These are phyloP conservation scores for Cubamyces sp. DNA, from an alignment of 768 basidiomycete species.

Conservation along the genomic window DNA sequence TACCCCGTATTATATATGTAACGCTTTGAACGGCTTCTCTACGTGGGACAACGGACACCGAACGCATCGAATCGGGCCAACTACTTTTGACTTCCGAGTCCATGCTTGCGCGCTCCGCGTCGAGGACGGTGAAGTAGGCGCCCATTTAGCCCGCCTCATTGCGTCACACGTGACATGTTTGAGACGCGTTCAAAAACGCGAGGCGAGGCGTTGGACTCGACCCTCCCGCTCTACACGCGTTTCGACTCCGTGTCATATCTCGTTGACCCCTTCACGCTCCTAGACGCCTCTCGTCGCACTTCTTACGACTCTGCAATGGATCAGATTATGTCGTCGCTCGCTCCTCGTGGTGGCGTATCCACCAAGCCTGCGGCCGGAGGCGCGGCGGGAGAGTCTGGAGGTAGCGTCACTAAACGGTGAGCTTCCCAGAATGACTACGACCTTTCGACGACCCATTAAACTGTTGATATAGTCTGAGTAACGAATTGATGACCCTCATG, in stretches of 20 bases:
- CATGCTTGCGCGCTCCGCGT: background rate
- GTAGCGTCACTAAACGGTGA: slow-evolving; percentile 86
- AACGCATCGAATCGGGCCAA: background rate
- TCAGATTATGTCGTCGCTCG: slow-evolving; percentile 68
- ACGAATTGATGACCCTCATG: slow-evolving; percentile 89
- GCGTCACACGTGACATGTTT: slow-evolving; percentile 26
- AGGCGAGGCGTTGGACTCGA: slow-evolving; percentile 16
- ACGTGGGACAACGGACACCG: background rate
- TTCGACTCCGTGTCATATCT: background rate
- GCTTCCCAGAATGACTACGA: slow-evolving; percentile 17
- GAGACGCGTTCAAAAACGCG: slow-evolving; percentile 31
- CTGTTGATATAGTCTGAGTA: slow-evolving; percentile 59
- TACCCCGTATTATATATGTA: background rate
- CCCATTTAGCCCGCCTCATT: background rate
- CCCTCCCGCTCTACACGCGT: slow-evolving; percentile 22
- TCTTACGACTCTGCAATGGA: slow-evolving; percentile 55
- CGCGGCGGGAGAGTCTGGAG: slow-evolving; percentile 58
- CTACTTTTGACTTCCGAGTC: background rate
- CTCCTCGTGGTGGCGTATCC: slow-evolving; percentile 49
- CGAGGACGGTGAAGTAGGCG: background rate
- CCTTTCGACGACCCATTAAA: slow-evolving; percentile 12
- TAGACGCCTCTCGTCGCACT: background rate
- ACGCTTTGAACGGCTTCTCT: background rate
- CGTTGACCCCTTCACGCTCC: background rate
- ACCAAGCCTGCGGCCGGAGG: slow-evolving; percentile 61